These are phyloP conservation scores for Fragaria iinumae DNA, from an alignment of 306 rosid species.

Conservation along the genomic window DNA sequence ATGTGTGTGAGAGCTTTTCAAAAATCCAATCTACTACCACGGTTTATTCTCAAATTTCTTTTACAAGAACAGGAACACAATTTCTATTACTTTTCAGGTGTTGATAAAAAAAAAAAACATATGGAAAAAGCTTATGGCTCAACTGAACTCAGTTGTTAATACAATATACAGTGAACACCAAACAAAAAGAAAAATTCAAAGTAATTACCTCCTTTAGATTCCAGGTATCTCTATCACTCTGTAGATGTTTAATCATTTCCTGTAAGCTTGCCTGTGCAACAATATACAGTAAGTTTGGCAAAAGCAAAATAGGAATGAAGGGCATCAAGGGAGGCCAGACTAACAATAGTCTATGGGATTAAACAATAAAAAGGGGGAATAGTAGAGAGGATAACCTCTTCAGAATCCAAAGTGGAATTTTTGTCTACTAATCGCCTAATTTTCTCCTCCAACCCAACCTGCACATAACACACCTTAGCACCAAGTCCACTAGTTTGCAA, in stretches of 20 bases:
- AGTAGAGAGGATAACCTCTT: conserved; percentile 36
- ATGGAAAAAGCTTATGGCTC: neutral
- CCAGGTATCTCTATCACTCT: conserved; percentile 43
- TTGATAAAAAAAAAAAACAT: neutral
- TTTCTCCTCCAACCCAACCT: conserved; percentile 51
- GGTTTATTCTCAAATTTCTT: neutral
- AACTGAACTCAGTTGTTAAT: neutral
- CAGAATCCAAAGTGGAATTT: conserved; percentile 23
- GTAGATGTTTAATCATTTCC: conserved; percentile 49
- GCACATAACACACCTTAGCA: conserved; percentile 28
- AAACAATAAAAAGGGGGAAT: conserved; percentile 8
- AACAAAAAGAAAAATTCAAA: neutral
- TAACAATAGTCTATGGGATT: neutral
- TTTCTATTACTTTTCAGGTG: conserved; percentile 1
- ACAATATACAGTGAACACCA: neutral
- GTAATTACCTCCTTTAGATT: conserved; percentile 48
- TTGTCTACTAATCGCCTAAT: conserved; percentile 34
- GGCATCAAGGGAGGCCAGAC: conserved; percentile 15
- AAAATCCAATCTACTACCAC: neutral
- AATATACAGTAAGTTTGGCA: conserved; percentile 23
- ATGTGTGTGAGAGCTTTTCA: neutral
- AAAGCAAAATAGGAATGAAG: conserved; percentile 2
- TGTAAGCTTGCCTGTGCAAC: conserved; percentile 57
- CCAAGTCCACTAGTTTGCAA: conserved; percentile 14
- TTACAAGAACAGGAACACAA: neutral